These are phyloP conservation scores for Phtheirospermum japonicum DNA, from an alignment of 257 asterid genomes.

Conservation along the genomic window DNA sequence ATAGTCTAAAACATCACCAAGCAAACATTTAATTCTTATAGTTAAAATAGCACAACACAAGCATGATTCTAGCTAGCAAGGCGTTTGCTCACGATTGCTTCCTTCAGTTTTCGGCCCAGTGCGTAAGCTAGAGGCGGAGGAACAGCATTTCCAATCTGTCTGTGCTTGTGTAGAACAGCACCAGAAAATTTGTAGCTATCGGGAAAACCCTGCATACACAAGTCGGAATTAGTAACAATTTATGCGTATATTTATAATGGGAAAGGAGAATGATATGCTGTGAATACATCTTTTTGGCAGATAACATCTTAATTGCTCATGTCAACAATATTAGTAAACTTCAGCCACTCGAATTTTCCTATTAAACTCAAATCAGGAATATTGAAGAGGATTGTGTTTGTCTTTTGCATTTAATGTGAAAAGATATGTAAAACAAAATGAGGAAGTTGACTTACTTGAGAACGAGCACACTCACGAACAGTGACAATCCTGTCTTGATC, in stretches of 20 bases:
- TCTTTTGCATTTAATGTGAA: neutral
- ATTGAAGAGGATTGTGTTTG: neutral
- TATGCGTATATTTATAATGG: neutral
- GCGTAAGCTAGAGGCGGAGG: conserved; percentile 96
- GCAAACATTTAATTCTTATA: too few species aligned
- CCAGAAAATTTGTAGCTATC: conserved; percentile 76
- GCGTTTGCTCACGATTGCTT: conserved; percentile 53
- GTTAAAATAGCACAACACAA: neutral
- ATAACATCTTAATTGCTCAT: too few species aligned
- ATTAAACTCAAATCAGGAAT: neutral
- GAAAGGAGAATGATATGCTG: too few species aligned
- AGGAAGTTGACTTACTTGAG: conserved; percentile 60
- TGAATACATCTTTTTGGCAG: too few species aligned
- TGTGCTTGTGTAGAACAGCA: conserved; percentile 61
- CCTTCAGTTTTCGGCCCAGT: conserved; percentile 76
- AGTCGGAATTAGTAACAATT: neutral
- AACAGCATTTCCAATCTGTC: conserved; percentile 96
- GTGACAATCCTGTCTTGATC: conserved; percentile 94
- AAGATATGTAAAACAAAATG: neutral
- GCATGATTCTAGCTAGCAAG: conserved; percentile 1
- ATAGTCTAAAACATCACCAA: too few species aligned
- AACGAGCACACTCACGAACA: conserved; percentile 96
- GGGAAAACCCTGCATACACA: conserved; percentile 66
- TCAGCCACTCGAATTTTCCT: neutral
- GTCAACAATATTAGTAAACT: neutral